Conservation (phyloP, 106 monocot genomes). For the Platanthera guangdongensis region DNA sequence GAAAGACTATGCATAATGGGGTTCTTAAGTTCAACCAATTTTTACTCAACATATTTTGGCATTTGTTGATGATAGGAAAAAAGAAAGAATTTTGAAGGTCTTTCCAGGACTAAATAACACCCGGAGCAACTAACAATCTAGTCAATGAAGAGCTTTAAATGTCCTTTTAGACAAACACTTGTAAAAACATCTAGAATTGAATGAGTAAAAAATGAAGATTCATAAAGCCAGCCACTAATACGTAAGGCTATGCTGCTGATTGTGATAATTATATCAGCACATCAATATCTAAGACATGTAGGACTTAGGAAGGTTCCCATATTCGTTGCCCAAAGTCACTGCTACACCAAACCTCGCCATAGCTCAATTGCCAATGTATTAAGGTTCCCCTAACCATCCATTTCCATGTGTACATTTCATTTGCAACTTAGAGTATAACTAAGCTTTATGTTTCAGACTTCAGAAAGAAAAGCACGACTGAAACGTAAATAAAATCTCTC, state of each 20-base stretch:
- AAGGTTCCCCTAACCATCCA: not conserved
- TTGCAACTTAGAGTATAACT: not conserved
- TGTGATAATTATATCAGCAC: not conserved
- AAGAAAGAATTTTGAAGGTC: not conserved
- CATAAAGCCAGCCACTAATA: not conserved
- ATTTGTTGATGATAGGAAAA: not conserved
- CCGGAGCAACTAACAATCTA: not conserved
- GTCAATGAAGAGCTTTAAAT: not conserved
- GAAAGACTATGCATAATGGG: not conserved
- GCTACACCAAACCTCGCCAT: not conserved
- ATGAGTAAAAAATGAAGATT: not conserved
- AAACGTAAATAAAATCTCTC: not conserved
- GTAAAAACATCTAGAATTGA: not conserved
- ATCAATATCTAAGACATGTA: not conserved
- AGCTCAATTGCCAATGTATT: not conserved
- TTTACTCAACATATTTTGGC: not conserved
- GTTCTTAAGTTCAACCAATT: not conserved
- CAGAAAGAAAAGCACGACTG: not conserved
- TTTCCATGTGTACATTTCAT: not conserved
- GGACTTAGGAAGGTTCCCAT: not conserved
- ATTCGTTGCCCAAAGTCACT: not conserved
- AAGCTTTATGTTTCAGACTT: not conserved
- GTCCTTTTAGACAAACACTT: not conserved
- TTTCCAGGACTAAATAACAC: not conserved
- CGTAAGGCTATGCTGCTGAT: not conserved